Conservation (phyloP, 768 basidiomycete species). For the Austroboletus eburneus region DNA sequence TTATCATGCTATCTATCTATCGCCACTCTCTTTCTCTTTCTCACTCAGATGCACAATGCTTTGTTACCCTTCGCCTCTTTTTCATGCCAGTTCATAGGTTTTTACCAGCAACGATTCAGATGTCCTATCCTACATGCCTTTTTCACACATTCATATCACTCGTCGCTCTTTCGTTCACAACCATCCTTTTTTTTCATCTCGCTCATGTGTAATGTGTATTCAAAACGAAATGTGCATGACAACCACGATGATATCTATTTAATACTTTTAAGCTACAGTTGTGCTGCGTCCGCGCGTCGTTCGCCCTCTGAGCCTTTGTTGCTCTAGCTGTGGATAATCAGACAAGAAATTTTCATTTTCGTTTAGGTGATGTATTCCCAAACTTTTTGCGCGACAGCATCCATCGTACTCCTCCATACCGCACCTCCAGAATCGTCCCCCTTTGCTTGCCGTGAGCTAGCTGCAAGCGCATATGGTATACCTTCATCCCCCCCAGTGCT, state of each 20-base stretch:
- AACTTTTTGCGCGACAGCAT: slow-evolving; percentile 25
- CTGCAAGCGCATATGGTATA: slow-evolving; percentile 42
- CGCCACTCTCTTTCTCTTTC: slow-evolving; percentile 3
- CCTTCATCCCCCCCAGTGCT: slow-evolving; percentile 72
- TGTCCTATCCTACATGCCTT: not conserved
- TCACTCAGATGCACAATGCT: not conserved
- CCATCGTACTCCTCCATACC: slow-evolving; percentile 33
- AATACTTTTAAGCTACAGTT: too few species aligned
- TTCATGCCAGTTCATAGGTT: slow-evolving; percentile 10
- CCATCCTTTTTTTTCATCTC: not conserved
- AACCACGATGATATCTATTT: too few species aligned
- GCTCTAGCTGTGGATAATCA: too few species aligned
- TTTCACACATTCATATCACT: not conserved
- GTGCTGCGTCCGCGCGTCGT: too few species aligned
- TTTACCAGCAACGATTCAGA: slow-evolving; percentile 4
- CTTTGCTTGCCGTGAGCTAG: slow-evolving; percentile 10
- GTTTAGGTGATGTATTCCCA: slow-evolving; percentile 31
- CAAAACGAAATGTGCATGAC: too few species aligned
- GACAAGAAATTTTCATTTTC: too few species aligned
- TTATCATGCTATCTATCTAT: slow-evolving; percentile 17
- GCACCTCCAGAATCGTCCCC: slow-evolving; percentile 26
- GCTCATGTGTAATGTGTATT: too few species aligned
- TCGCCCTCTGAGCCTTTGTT: too few species aligned
- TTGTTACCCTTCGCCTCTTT: not conserved
- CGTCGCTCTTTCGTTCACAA: slow-evolving; percentile 6